phyloP scores from a whole-genome alignment of 495 filamentous ascomycete species.

The Hypoxylon subgilvum region DNA sequence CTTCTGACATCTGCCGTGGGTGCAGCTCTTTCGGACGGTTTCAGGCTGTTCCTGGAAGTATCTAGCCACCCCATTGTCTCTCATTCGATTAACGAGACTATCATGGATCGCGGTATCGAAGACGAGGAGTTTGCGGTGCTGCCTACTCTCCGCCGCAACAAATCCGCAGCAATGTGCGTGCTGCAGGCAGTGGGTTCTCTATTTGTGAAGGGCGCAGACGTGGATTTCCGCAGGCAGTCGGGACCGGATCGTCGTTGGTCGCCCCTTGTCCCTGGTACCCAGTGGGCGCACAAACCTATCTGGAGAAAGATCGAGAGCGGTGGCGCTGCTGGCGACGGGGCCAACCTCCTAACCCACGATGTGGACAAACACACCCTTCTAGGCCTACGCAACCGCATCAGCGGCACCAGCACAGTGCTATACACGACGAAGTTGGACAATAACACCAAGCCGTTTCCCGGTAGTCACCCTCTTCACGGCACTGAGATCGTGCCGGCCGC shows the following conservation, averaged over 20 bases:
- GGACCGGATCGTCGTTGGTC: constrained; percentile 37
- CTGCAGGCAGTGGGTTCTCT: constrained; percentile 39
- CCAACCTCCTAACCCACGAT: constrained; percentile 35
- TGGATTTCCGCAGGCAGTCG: constrained; percentile 43
- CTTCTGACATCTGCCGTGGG: constrained; percentile 40
- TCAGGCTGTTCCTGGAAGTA: constrained; percentile 44
- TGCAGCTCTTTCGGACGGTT: constrained; percentile 46
- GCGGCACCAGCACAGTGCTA: constrained; percentile 36
- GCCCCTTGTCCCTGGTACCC: constrained; percentile 38
- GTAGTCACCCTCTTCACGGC: constrained; percentile 43
- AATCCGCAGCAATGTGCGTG: constrained; percentile 34
- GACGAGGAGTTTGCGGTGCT: constrained; percentile 38
- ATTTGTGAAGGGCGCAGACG: constrained; percentile 36
- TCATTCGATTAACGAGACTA: constrained; percentile 45
- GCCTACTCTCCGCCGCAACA: constrained; percentile 43
- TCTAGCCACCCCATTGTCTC: constrained; percentile 39
- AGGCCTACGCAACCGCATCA: constrained; percentile 37
- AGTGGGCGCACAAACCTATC: constrained; percentile 42
- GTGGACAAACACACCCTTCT: constrained; percentile 44
- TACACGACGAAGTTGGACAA: constrained; percentile 39
- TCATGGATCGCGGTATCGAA: constrained; percentile 42
- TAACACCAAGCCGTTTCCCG: constrained; percentile 48
- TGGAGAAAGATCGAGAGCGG: constrained; percentile 42
- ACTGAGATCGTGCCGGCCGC: constrained; percentile 54
- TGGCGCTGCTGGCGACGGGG: background rate